Evolutionary conservation across 352 stramenopile genomes (phyloP).

Genomic region (Globisporangium nodosum): DNA sequence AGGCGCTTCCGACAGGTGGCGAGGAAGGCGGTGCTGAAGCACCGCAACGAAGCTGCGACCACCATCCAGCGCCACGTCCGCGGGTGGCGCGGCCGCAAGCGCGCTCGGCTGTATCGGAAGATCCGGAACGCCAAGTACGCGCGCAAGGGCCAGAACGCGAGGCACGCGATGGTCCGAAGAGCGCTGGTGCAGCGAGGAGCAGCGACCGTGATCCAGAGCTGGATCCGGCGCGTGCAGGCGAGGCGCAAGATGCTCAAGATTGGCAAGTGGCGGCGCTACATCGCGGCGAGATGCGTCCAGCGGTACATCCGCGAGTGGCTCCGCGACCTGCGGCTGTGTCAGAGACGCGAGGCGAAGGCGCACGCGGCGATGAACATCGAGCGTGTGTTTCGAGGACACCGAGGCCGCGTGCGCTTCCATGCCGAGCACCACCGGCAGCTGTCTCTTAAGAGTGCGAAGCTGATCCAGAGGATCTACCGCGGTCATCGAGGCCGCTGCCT

Average conservation of each 20-base stretch:
- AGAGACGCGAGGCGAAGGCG: conserved; percentile 27
- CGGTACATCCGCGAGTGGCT: conserved; percentile 52
- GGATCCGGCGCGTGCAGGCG: conserved; percentile 32
- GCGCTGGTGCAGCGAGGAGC: conserved; percentile 41
- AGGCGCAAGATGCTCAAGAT: conserved; percentile 40
- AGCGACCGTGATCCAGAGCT: conserved; percentile 40
- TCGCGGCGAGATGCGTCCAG: conserved; percentile 43
- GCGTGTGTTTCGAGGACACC: conserved; percentile 37
- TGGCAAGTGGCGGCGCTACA: conserved; percentile 30
- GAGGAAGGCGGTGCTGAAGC: conserved; percentile 17
- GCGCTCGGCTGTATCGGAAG: conserved; percentile 57
- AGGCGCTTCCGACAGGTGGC: conserved; percentile 22
- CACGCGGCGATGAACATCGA: conserved; percentile 37
- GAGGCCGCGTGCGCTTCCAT: conserved; percentile 24
- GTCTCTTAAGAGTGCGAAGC: conserved; percentile 18
- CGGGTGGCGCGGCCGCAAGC: conserved; percentile 42
- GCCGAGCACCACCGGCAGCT: conserved; percentile 21
- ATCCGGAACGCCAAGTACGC: conserved; percentile 47
- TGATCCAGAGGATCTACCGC: conserved; percentile 45
- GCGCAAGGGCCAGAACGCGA: conserved; percentile 46
- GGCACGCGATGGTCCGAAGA: conserved; percentile 40
- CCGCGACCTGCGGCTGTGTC: conserved; percentile 19
- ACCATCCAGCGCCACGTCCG: conserved; percentile 41
- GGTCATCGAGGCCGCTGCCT: conserved; percentile 24
- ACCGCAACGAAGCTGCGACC: conserved; percentile 24